These are phyloP conservation scores for Ceratobasidium sp. DNA, from an alignment of 1,284 basidiomycete genomes.

Conservation along the genomic window DNA sequence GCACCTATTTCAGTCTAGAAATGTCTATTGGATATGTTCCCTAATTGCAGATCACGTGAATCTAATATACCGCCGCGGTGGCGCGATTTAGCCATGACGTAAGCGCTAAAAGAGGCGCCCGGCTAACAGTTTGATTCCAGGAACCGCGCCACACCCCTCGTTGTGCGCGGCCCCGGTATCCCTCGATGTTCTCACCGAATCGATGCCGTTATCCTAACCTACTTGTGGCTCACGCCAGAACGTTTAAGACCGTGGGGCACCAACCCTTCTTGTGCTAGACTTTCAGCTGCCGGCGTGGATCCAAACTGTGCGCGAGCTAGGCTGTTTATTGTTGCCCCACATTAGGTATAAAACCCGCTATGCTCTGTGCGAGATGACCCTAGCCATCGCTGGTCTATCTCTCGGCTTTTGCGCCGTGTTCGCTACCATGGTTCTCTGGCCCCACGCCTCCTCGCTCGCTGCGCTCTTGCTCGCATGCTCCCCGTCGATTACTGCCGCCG, in stretches of 20 bases:
- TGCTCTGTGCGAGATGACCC: background rate
- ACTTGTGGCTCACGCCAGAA: background rate
- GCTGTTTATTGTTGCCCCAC: constrained; percentile 1
- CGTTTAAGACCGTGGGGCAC: background rate
- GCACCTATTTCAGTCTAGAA: too few relatives aligned
- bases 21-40: background rate
- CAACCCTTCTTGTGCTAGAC: too few relatives aligned
- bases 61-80: background rate
- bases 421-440: constrained; percentile 40
- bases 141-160: constrained; percentile 14
- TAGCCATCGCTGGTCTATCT: constrained; percentile 9
- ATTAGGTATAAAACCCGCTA: constrained; percentile 31
- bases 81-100: constrained; percentile 9
- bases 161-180: background rate
- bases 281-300: too few relatives aligned
- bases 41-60: background rate
- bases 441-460: constrained; percentile 1
- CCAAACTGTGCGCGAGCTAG: constrained; percentile 2
- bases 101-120: too few relatives aligned
- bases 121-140: background rate
- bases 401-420: constrained; percentile 19
- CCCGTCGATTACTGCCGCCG: constrained; percentile 16
- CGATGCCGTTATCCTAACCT: background rate
- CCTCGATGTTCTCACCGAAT: constrained; percentile 14
- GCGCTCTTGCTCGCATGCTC: constrained; percentile 16